phyloP scores from a whole-genome alignment of 306 rosid species.

The Cicer cuneatum region DNA sequence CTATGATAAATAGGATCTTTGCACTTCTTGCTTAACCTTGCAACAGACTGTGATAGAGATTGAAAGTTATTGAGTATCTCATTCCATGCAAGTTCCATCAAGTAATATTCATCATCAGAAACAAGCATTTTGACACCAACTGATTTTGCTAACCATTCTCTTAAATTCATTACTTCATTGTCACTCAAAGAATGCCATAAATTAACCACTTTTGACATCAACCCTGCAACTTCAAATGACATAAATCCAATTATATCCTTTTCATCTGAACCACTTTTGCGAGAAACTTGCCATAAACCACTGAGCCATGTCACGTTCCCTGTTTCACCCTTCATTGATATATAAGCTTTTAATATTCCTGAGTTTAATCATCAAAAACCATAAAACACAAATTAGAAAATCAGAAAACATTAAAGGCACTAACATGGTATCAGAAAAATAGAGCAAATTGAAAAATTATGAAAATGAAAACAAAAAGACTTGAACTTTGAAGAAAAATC shows the following conservation, averaged over 20 bases:
- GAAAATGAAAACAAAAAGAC: slow-evolving; percentile 2
- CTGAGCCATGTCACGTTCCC: slow-evolving; percentile 53
- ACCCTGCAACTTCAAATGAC: slow-evolving; percentile 70
- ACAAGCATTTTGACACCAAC: slow-evolving; percentile 68
- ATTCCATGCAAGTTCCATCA: slow-evolving; percentile 70
- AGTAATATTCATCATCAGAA: slow-evolving; percentile 60
- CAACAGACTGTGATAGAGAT: slow-evolving; percentile 61
- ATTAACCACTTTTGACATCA: slow-evolving; percentile 75
- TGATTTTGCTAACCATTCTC: slow-evolving; percentile 58
- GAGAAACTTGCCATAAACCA: slow-evolving; percentile 52
- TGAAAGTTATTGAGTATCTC: slow-evolving; percentile 68
- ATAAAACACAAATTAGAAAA: slow-evolving; percentile 38
- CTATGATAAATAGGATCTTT: slow-evolving; percentile 63
- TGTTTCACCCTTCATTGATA: slow-evolving; percentile 54
- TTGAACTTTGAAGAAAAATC: neutral
- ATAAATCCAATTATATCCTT: slow-evolving; percentile 69
- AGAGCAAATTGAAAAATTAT: neutral
- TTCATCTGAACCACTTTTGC: slow-evolving; percentile 54
- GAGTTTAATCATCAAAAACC: neutral
- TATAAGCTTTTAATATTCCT: neutral
- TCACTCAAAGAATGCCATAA: slow-evolving; percentile 77
- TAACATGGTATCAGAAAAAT: neutral
- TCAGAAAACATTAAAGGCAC: slow-evolving; percentile 26
- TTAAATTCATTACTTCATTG: slow-evolving; percentile 53
- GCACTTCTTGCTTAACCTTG: slow-evolving; percentile 72